These are phyloP conservation scores for Apiotrichum sp. DNA, from an alignment of 1,284 basidiomycete species.

Conservation along the genomic window DNA sequence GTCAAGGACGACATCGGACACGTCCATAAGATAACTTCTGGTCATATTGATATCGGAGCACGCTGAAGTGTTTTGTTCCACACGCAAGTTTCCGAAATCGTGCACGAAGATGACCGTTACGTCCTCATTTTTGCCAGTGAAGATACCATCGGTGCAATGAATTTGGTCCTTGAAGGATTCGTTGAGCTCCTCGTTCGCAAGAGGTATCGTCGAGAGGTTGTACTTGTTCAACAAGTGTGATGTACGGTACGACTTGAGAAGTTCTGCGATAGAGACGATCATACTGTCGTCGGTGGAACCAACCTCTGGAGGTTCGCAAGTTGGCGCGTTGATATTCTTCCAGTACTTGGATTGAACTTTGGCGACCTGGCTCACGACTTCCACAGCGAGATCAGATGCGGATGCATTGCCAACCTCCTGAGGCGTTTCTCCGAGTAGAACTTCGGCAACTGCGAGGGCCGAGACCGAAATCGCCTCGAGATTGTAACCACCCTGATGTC, in stretches of 20 bases:
- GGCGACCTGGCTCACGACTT: constrained; percentile 81
- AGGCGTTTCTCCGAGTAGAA: constrained; percentile 79
- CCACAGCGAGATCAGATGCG: constrained; percentile 70
- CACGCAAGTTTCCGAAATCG: constrained; percentile 82
- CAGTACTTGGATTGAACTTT: constrained; percentile 83
- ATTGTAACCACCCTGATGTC: constrained; percentile 83
- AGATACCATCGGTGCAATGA: constrained; percentile 53
- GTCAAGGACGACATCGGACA: constrained; percentile 66
- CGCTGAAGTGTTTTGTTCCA: constrained; percentile 66
- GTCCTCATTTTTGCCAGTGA: constrained; percentile 50
- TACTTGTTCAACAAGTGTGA: constrained; percentile 67
- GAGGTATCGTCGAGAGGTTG: constrained; percentile 71
- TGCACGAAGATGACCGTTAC: constrained; percentile 72
- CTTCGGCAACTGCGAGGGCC: constrained; percentile 74
- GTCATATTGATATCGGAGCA: constrained; percentile 69
- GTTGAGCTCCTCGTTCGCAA: constrained; percentile 58
- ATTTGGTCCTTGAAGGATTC: neutral
- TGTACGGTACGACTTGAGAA: constrained; percentile 78
- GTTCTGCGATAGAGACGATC: constrained; percentile 51
- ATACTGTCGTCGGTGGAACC: constrained; percentile 6
- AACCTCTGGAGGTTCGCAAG: constrained; percentile 62
- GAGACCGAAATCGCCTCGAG: constrained; percentile 81
- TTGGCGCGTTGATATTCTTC: constrained; percentile 73
- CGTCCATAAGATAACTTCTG: constrained; percentile 78
- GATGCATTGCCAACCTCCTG: constrained; percentile 63